Conservation (phyloP, 768 basidiomycete species). For the Tylopilus rubrobrunneus region DNA sequence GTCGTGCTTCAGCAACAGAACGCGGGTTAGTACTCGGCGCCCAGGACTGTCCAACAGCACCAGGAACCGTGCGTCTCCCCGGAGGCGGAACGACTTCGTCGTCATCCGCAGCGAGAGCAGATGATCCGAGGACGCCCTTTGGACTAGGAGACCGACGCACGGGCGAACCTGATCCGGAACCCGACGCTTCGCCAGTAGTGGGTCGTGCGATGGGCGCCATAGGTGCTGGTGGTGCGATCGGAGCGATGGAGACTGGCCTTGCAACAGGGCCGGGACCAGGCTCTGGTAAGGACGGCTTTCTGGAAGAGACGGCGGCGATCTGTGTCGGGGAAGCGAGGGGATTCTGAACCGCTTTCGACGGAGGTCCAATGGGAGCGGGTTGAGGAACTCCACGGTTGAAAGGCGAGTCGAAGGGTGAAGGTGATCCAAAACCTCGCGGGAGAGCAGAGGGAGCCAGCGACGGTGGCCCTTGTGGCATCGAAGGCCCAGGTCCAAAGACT, state of each 20-base stretch:
- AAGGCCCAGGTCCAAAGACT: constrained; percentile 42
- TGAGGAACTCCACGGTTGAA: constrained; percentile 41
- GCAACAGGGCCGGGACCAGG: constrained; percentile 58
- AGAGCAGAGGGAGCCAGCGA: constrained; percentile 53
- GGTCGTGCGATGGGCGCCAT: constrained; percentile 63
- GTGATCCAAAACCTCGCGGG: constrained; percentile 49
- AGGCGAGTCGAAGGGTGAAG: constrained; percentile 50
- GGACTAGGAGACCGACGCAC: constrained; percentile 48
- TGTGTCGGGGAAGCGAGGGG: constrained; percentile 35
- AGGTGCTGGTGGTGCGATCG: constrained; percentile 48
- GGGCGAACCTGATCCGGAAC: constrained; percentile 62
- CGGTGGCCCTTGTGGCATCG: constrained; percentile 41
- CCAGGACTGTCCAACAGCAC: constrained; percentile 48
- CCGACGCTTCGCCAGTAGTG: constrained; percentile 36
- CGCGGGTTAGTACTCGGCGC: constrained; percentile 44
- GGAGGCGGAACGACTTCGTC: constrained; percentile 68
- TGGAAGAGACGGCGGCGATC: constrained; percentile 46
- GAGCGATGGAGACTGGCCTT: constrained; percentile 34
- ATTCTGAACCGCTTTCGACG: constrained; percentile 37
- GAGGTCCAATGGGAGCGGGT: constrained; percentile 54
- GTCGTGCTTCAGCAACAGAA: constrained; percentile 36
- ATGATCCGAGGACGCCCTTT: constrained; percentile 72
- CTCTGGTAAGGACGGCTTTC: constrained; percentile 43
- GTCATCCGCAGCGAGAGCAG: constrained; percentile 73
- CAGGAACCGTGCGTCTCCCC: constrained; percentile 39